Base-by-base conservation (phyloP, 2,329 filamentous ascomycete genomes). In the Xylariaceae sp. region DNA sequence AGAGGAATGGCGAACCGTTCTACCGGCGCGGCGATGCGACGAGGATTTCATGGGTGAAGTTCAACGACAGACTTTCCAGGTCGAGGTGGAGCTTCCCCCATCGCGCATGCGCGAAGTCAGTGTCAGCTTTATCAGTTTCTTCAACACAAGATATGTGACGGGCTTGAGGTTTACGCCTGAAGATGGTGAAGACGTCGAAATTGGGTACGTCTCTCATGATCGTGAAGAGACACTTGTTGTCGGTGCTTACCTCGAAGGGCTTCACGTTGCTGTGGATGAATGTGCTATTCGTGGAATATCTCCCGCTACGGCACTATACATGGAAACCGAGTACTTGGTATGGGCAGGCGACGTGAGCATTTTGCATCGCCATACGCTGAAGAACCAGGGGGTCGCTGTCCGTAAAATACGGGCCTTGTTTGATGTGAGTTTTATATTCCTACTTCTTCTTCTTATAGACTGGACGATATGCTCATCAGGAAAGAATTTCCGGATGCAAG, bases 111-210 rank as follows among this genome's bases (percentile, higher is more conserved):
- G 40, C 19, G 56, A 49, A 1, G 49, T 62, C 7, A 48, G 54
- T 17, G 54, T 63, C 17, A 61, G 57, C 30, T 42, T 62, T 1
- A 38, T 61, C 11, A 36, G 49, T 2, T 62, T 62, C 42, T 63
- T 62, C 45, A 54, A 48, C 2, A 38, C 11, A 9, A 48, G 42
- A 39, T 60, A 58, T 39, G 47, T 63, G 35, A 58, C 59, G 14
- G 60, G 61, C 7, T 35, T 63, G 19, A 47, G 53, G 6, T 60
- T 63, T 30, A 48, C 52, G 11, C 58, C 55, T 14, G 42, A 51
- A 10, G 39, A 46, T 1, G 39, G 31, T 11, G 27, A 47, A 22
- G 55, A 59, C 12, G 51, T 62, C 32, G 57, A 60, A 38, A 47
- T 62, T 11, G 59, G 60, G 17, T 62, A 61, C 33, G 54, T 55